A percentile compares a stretch with the other conserved stretches of the same genome.
Evolutionary conservation across 2,329 filamentous ascomycete genomes (phyloP).

Genomic region (Botrytis squamosa): DNA sequence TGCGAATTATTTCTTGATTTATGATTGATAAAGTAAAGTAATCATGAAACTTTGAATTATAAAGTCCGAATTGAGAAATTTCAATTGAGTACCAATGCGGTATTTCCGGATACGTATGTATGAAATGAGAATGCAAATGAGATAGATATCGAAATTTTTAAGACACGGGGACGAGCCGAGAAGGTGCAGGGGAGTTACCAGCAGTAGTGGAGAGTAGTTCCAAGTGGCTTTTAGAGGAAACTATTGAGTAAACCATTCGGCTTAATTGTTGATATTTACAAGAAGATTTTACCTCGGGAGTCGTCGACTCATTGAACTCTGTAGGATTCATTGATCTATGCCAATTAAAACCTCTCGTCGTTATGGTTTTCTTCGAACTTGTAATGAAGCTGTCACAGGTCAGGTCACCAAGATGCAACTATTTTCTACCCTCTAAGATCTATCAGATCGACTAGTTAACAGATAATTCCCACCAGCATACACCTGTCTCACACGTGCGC

Average conservation of each 20-base stretch:
- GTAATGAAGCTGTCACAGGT: conserved; percentile 3
- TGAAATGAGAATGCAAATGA: not conserved
- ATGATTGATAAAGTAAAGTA: not conserved
- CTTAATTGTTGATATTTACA: not conserved
- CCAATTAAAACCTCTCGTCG: not conserved
- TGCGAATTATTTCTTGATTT: not conserved
- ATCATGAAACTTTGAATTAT: not conserved
- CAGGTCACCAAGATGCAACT: conserved; percentile 12
- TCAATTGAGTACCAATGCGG: not conserved
- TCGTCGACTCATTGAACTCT: not conserved
- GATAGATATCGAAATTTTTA: not conserved
- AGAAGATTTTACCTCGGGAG: not conserved
- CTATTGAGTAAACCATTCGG: not conserved
- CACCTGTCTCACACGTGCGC: conserved; percentile 8
- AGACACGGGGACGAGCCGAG: conserved; percentile 5
- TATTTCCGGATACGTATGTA: not conserved
- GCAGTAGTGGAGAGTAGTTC: not conserved
- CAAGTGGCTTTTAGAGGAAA: not conserved
- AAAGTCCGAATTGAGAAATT: not conserved
- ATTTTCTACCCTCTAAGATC: conserved; percentile 14
- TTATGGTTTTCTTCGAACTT: not conserved
- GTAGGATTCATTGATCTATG: not conserved
- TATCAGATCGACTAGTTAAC: conserved; percentile 1
- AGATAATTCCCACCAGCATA: not conserved
- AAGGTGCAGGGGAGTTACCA: not conserved